Base-by-base conservation (phyloP, 164 flowering plant species). In the Santalum album region DNA sequence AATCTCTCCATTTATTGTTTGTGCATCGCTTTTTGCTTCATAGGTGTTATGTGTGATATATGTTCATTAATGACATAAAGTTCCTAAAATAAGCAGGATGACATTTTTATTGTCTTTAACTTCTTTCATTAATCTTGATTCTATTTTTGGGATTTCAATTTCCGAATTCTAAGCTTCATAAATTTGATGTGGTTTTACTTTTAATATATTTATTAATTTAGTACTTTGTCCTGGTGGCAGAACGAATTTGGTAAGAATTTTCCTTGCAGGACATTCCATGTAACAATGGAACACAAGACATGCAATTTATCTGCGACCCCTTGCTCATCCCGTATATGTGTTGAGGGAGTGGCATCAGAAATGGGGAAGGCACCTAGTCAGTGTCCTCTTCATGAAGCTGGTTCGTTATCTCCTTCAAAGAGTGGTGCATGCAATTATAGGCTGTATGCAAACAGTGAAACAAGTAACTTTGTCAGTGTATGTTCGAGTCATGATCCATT, bases 401-500 rank as follows among this genome's bases (percentile, higher is more conserved):
- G 15, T 7, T 10, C 35, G 18, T 36, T 35, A 20, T 52, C 44
- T 52, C 43, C 43, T 42, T 19, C 29, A 20, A 55, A 55, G 24
- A 40, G 58, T 22, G n/a, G 34, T 19, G 20, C 34, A n/a, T 40
- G 58, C 48, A 42, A 55, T 23, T 22, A 43, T 1, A 25, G 21
- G 58, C 58, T 18, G 49, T 22, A 40, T 18, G 24, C 48, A 17
- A 55, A 49, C 38, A 55, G 58, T 23, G 58, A 42, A 24, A 55
- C 58, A 55, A 55, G 58, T 42, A 40, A 43, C 35, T 25, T 55
- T 55, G 12, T 42, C 58, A 55, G 46, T 17, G 22, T 22, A 24
- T 55, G 58, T 27, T 55, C 58, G 17, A 55, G 58, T 55, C 58
- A 55, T 40, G 58, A 40, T 16, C 45, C 58, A 55, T 55, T 40